Conservation (phyloP, 352 stramenopile species). For the Pythium folliculosum region DNA sequence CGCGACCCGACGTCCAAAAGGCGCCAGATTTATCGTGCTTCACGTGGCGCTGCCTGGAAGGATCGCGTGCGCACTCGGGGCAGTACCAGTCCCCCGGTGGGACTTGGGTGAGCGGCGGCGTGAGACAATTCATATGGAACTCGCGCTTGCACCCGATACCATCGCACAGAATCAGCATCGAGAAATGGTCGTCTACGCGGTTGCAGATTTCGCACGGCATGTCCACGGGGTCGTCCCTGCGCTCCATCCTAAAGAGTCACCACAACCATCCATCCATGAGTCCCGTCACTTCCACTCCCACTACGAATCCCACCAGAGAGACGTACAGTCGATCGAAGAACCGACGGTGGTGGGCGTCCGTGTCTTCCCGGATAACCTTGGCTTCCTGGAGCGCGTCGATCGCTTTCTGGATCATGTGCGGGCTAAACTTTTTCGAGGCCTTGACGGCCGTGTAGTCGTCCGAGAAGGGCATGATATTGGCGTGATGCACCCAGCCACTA, state of each 20-base stretch:
- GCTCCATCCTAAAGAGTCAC: slow-evolving; percentile 56
- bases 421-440: slow-evolving; percentile 71
- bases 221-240: slow-evolving; percentile 62
- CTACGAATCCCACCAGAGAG: not conserved
- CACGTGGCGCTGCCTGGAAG: slow-evolving; percentile 32
- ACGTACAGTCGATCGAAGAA: slow-evolving; percentile 87
- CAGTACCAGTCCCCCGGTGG: slow-evolving; percentile 81
- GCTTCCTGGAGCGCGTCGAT: slow-evolving; percentile 68
- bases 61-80: slow-evolving; percentile 57
- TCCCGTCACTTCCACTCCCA: not conserved
- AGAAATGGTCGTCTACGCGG: slow-evolving; percentile 79
- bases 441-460: slow-evolving; percentile 64
- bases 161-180: slow-evolving; percentile 83
- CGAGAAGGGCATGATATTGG: slow-evolving; percentile 68
- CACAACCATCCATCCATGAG: not conserved
- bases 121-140: slow-evolving; percentile 87
- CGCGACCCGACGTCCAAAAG: slow-evolving; percentile 11
- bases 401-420: slow-evolving; percentile 53
- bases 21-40: slow-evolving; percentile 22
- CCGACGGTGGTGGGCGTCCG: slow-evolving; percentile 45
- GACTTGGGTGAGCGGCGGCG: slow-evolving; percentile 58
- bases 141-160: slow-evolving; percentile 79
- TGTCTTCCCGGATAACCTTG: slow-evolving; percentile 64
- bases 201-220: slow-evolving; percentile 84
- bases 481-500: slow-evolving; percentile 80